Conservation (phyloP, 805 yeast genomes). For the Barnettozyma sp. region DNA sequence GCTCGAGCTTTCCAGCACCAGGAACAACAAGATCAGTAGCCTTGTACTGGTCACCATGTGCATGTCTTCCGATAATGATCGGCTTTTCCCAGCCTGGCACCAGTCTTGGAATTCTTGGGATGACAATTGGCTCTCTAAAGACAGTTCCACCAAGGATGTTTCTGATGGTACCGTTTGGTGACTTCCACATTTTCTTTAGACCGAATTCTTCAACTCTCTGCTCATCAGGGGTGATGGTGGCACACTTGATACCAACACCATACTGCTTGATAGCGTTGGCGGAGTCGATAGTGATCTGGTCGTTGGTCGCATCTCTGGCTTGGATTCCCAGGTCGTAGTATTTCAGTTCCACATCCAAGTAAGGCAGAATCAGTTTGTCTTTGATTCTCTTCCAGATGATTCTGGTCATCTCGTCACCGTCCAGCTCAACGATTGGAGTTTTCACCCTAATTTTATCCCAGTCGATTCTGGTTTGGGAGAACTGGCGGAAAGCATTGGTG, state of each 20-base stretch:
- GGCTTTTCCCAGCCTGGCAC: conserved; percentile 94
- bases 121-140: conserved; percentile 93
- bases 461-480: conserved; percentile 17
- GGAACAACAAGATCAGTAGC: conserved; percentile 83
- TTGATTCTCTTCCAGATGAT: conserved; percentile 91
- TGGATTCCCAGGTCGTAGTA: conserved; percentile 88
- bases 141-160: conserved; percentile 95
- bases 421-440: conserved; percentile 93
- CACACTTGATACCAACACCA: conserved; percentile 94
- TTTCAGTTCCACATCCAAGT: conserved; percentile 77
- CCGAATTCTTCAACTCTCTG: conserved; percentile 87
- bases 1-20: conserved; percentile 69
- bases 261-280: conserved; percentile 84
- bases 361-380: conserved; percentile 79
- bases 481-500: conserved; percentile 8
- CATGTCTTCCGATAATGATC: conserved; percentile 95
- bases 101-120: conserved; percentile 79
- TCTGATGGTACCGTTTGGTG: conserved; percentile 96
- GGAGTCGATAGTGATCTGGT: conserved; percentile 81
- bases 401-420: conserved; percentile 96
- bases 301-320: conserved; percentile 82
- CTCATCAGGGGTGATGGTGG: conserved; percentile 98
- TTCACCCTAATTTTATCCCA: conserved; percentile 60
- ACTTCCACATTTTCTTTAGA: conserved; percentile 93
- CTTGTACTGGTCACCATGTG: conserved; percentile 94